Percentiles rank a stretch among this genome's conserved stretches.
Conservation (phyloP, 2,329 filamentous ascomycete genomes). For the Claviceps cyperi region DNA sequence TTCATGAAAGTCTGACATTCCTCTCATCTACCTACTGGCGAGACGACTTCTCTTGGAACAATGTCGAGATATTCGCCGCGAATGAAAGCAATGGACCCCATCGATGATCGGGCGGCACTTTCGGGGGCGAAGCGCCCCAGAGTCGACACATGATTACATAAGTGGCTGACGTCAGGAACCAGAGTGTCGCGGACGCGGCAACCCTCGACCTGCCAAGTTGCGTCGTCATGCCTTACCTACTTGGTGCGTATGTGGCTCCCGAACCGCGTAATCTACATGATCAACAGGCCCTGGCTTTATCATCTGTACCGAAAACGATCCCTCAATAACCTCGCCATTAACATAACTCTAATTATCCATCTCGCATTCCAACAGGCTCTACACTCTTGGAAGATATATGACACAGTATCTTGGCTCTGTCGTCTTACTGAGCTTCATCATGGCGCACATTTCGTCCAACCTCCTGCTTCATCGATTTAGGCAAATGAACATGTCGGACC, state of each 20-base stretch:
- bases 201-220: no score
- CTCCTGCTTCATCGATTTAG: slow-evolving; percentile 10
- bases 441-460: slow-evolving; percentile 15
- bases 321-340: no score
- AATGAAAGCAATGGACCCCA: no score
- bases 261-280: neutral
- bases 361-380: neutral
- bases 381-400: neutral
- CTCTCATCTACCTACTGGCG: no score
- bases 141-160: no score
- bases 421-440: slow-evolving; percentile 10
- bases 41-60: no score
- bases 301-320: no score
- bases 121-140: no score
- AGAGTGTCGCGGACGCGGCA: neutral
- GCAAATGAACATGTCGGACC: neutral
- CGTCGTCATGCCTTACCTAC: neutral
- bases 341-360: neutral
- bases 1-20: no score
- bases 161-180: no score
- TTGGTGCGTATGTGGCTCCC: neutral
- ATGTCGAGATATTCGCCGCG: no score
- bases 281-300: neutral
- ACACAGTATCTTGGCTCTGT: slow-evolving; percentile 6
- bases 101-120: no score